These are phyloP conservation scores for Paramyrothecium sp. DNA, from an alignment of 2,329 filamentous ascomycete species.

Conservation along the genomic window DNA sequence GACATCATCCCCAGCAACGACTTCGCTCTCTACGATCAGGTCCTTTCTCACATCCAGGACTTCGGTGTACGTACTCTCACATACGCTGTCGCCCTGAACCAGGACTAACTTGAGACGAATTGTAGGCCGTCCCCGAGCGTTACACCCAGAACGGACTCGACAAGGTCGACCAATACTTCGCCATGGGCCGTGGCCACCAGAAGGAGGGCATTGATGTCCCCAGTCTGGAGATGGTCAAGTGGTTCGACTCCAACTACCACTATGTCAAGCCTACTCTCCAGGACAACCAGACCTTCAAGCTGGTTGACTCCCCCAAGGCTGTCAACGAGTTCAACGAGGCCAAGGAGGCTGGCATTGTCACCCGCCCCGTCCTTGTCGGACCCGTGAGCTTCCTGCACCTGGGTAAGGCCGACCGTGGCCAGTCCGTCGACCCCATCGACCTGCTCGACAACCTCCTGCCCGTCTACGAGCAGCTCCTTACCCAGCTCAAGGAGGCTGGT, in stretches of 20 bases:
- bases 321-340: conserved; percentile 93
- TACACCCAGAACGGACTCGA: conserved; percentile 90
- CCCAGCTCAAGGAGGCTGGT: conserved; percentile 92
- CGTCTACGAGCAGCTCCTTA: conserved; percentile 89
- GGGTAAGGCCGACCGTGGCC: conserved; percentile 95
- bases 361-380: conserved; percentile 91
- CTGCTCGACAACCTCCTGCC: conserved; percentile 91
- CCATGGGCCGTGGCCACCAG: conserved; percentile 98
- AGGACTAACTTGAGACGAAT: background rate
- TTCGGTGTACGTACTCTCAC: conserved; percentile 70
- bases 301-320: conserved; percentile 84
- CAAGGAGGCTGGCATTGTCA: conserved; percentile 92
- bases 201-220: conserved; percentile 92
- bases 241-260: conserved; percentile 99
- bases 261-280: conserved; percentile 99
- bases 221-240: conserved; percentile 98
- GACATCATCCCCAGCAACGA: conserved; percentile 99
- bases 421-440: conserved; percentile 89
- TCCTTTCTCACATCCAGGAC: conserved; percentile 96
- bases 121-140: conserved; percentile 82
- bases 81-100: no score
- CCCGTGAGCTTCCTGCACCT: conserved; percentile 97
- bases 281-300: conserved; percentile 95
- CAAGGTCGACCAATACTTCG: conserved; percentile 95
- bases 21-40: conserved; percentile 98